Base-by-base conservation (phyloP, 805 yeast genomes). In the Candida suzukii region DNA sequence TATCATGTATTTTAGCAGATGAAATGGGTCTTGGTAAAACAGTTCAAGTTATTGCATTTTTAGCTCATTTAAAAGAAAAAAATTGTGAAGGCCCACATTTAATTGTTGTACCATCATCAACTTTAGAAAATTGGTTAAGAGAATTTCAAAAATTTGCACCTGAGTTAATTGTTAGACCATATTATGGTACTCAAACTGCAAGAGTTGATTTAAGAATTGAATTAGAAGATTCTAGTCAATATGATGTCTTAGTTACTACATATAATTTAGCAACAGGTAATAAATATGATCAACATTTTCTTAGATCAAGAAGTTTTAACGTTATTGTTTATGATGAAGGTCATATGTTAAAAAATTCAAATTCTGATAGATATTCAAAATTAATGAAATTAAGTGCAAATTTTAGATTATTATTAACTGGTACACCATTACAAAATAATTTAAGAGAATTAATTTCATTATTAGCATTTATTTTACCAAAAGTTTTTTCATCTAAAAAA, bases 1-100 rank as follows among this genome's bases (percentile, higher is more conserved):
- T 93, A 42, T 88, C 96, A 7, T 90, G 99, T 64, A 93, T 93
- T 42, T 68, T 93, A 38, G 99, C 99, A 0, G 99, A 93, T 65
- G 99, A 93, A 60, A 93, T 93, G 99, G 99, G 95, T 5, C 69
- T 93, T 38, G 99, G 99, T 45, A 93, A 93, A 58, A 93, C 99
- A 0, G 84, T 95, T 58, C 98, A 93, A 64, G 96, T 93, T 26
- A 91, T 93, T 63, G 74, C 97, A 8, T 93, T 93, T 57, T 66
- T 93, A 56, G 88, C 98, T 1, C 80, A 83, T 55, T 70, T 93
- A 53, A 87, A 87, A 56, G 82, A 85, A 50, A 63, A 61, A 24
- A 59, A 64, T 7, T 67, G 68, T 37, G 57, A 60, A 2, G 95
- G 95, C 0, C 96, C 96, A 1, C 98, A 93, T 68, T 67, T 93